Evolutionary conservation across 352 stramenopile species (phyloP).

Genomic region (Pythium myriotylum): DNA sequence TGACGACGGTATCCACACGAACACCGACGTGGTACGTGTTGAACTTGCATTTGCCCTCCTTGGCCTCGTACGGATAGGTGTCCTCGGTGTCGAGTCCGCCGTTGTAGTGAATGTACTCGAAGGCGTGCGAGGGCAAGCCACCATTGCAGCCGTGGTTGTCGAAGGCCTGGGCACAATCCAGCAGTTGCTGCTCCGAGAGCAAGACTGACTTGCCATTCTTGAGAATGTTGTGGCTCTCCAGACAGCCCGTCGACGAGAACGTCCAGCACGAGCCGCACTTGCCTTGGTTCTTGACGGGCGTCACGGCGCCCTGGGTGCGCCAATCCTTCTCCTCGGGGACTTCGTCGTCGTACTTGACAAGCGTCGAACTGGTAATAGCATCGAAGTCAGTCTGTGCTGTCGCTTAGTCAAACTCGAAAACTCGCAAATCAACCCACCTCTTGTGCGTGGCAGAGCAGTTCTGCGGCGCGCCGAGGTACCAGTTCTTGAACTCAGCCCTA

Average conservation of each 20-base stretch:
- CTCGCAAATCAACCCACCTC: slow-evolving; percentile 11
- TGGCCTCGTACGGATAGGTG: slow-evolving; percentile 77
- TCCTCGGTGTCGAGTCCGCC: slow-evolving; percentile 83
- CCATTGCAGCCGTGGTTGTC: slow-evolving; percentile 97
- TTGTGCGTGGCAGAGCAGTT: slow-evolving; percentile 70
- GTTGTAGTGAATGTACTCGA: slow-evolving; percentile 95
- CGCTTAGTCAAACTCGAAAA: neutral
- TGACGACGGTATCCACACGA: slow-evolving; percentile 78
- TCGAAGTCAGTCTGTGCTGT: neutral
- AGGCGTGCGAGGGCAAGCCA: slow-evolving; percentile 96
- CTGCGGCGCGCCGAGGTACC: slow-evolving; percentile 67
- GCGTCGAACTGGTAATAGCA: neutral
- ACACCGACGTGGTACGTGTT: slow-evolving; percentile 72
- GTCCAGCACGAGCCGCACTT: slow-evolving; percentile 98
- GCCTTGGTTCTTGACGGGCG: slow-evolving; percentile 98
- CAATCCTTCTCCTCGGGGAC: slow-evolving; percentile 94
- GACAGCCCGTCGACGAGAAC: slow-evolving; percentile 97
- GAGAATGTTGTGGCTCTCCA: slow-evolving; percentile 97
- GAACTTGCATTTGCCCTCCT: slow-evolving; percentile 83
- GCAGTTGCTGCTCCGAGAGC: slow-evolving; percentile 97
- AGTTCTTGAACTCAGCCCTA: slow-evolving; percentile 75
- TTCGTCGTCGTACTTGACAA: slow-evolving; percentile 33
- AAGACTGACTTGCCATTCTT: slow-evolving; percentile 90
- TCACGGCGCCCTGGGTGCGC: slow-evolving; percentile 92
- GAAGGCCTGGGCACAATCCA: slow-evolving; percentile 94